A percentile compares a stretch with the other conserved stretches of the same genome.
phyloP scores from a whole-genome alignment of 345 rosid species.

The Aurinia saxatilis region DNA sequence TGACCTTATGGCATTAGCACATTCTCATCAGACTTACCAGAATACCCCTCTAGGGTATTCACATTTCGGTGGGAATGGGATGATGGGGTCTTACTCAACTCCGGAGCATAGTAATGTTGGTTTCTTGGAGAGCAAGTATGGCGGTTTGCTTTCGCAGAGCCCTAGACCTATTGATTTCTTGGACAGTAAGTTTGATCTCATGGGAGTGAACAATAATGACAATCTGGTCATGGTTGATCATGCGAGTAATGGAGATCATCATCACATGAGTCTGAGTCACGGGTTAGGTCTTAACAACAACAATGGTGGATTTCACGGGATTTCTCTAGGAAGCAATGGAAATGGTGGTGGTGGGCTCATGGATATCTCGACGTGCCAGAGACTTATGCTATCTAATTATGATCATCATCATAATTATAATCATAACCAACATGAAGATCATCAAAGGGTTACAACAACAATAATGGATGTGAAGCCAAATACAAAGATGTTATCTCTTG shows the following conservation, averaged over 20 bases:
- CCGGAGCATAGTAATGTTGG: slow-evolving; percentile 23
- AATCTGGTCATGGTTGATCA: slow-evolving; percentile 23
- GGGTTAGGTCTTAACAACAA: slow-evolving; percentile 21
- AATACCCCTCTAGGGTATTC: slow-evolving; percentile 14
- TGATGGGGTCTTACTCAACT: slow-evolving; percentile 22
- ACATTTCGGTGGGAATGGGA: slow-evolving; percentile 22
- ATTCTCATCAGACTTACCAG: slow-evolving; percentile 29
- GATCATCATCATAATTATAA: slow-evolving; percentile 32
- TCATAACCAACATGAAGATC: slow-evolving; percentile 38
- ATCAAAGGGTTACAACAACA: slow-evolving; percentile 27
- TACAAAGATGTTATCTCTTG: slow-evolving; percentile 59
- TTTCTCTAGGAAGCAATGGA: slow-evolving; percentile 18
- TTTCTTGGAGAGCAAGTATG: slow-evolving; percentile 30
- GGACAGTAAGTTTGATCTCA: slow-evolving; percentile 30
- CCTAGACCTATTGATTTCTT: slow-evolving; percentile 34
- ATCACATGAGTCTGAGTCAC: slow-evolving; percentile 18
- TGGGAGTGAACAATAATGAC: slow-evolving; percentile 29
- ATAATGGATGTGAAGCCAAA: slow-evolving; percentile 64
- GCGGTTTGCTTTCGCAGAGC: slow-evolving; percentile 18
- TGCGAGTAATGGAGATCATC: slow-evolving; percentile 24
- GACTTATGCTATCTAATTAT: slow-evolving; percentile 48
- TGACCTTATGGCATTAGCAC: slow-evolving; percentile 26
- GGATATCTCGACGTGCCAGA: slow-evolving; percentile 46
- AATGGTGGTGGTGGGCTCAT: slow-evolving; percentile 38
- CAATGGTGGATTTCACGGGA: slow-evolving; percentile 20